Conservation (phyloP, 768 basidiomycete species). For the Floccularia luteovirens region DNA sequence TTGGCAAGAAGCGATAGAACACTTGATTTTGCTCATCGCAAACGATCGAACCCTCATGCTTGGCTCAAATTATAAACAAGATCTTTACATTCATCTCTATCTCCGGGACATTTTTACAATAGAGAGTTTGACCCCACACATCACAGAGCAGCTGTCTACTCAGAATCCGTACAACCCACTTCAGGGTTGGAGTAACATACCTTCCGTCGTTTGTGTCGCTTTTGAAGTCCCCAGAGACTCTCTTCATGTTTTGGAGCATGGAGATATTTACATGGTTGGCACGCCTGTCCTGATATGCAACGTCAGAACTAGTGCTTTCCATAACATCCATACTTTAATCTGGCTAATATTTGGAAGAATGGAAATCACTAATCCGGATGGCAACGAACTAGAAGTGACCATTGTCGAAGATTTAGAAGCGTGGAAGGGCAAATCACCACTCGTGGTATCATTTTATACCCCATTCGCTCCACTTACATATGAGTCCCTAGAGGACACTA, state of each 20-base stretch:
- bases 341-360: slow-evolving; percentile 24
- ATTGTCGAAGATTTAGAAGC: slow-evolving; percentile 23
- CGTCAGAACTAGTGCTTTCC: slow-evolving; percentile 9
- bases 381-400: neutral
- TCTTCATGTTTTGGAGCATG: slow-evolving; percentile 17
- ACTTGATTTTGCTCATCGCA: slow-evolving; percentile 18
- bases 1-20: slow-evolving; percentile 35
- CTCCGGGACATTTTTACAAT: slow-evolving; percentile 28
- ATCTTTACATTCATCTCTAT: slow-evolving; percentile 37
- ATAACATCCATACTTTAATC: slow-evolving; percentile 25
- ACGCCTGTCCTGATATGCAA: slow-evolving; percentile 30
- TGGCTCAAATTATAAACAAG: slow-evolving; percentile 31
- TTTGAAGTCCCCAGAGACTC: slow-evolving; percentile 23
- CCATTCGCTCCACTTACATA: slow-evolving; percentile 21
- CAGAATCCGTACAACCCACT: slow-evolving; percentile 11
- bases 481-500: slow-evolving; percentile 6
- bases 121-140: slow-evolving; percentile 7
- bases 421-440: slow-evolving; percentile 22
- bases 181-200: slow-evolving; percentile 19
- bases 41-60: slow-evolving; percentile 14
- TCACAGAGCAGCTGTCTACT: neutral
- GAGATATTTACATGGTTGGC: slow-evolving; percentile 12
- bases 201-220: slow-evolving; percentile 24
- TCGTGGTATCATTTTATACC: slow-evolving; percentile 27
- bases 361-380: neutral